phyloP scores from a whole-genome alignment of 805 yeast species.

The Kodamaea nitidulidarum region DNA sequence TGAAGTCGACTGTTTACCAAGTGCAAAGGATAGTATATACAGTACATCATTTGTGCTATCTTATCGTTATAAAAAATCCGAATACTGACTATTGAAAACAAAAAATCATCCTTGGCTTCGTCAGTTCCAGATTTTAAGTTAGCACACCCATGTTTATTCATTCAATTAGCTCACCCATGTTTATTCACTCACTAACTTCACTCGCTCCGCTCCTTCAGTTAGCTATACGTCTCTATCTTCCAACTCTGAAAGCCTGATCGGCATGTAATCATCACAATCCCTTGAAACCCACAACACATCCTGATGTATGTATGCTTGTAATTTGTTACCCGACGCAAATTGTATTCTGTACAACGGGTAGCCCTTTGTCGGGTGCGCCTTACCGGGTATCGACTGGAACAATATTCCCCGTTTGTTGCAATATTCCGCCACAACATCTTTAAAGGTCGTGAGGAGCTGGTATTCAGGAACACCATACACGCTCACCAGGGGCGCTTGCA shows the following conservation, averaged over 20 bases:
- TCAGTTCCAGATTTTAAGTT: too few relatives aligned
- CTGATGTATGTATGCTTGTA: slow-evolving; percentile 51
- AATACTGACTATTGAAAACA: too few relatives aligned
- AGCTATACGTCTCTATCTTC: not conserved
- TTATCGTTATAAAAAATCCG: too few relatives aligned
- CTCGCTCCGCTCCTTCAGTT: too few relatives aligned
- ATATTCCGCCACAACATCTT: slow-evolving; percentile 60
- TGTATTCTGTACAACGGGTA: slow-evolving; percentile 42
- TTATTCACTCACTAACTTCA: not conserved
- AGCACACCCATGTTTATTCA: too few relatives aligned
- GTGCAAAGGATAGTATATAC: too few relatives aligned
- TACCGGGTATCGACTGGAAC: slow-evolving; percentile 28
- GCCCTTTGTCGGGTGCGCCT: slow-evolving; percentile 36
- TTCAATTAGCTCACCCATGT: not conserved
- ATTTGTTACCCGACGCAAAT: slow-evolving; percentile 26
- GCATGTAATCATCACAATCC: slow-evolving; percentile 31
- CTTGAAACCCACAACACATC: slow-evolving; percentile 58
- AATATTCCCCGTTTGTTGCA: slow-evolving; percentile 51
- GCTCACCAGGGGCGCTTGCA: slow-evolving; percentile 8
- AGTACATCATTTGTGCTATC: too few relatives aligned
- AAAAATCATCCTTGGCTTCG: too few relatives aligned
- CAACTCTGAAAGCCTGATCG: slow-evolving; percentile 23
- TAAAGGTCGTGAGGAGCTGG: slow-evolving; percentile 47
- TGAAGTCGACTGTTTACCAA: too few relatives aligned
- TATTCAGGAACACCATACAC: slow-evolving; percentile 40